Evolutionary conservation across 208 protist species (phyloP).

Genomic region (Trichomonas gallinae): DNA sequence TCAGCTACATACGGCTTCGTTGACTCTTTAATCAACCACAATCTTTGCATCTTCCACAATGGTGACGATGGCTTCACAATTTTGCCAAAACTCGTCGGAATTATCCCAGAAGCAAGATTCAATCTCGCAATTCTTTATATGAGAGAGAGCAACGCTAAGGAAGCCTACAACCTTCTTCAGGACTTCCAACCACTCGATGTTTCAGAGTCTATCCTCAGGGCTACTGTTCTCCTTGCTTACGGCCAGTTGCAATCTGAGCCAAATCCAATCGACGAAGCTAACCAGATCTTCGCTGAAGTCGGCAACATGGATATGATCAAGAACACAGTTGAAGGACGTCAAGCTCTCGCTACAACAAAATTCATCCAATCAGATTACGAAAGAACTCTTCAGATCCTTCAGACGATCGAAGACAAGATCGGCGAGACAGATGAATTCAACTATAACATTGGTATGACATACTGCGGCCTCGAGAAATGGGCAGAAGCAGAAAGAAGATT

Average conservation of each 20-base stretch:
- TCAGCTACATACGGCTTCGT: neutral
- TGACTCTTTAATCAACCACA: neutral
- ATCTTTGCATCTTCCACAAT: neutral
- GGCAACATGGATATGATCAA: neutral
- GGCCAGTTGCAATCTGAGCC: neutral
- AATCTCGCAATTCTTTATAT: neutral
- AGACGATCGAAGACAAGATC: neutral
- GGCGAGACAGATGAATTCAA: neutral
- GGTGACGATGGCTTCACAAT: slow-evolving; percentile 2
- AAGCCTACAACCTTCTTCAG: neutral
- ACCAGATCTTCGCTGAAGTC: neutral
- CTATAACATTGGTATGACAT: neutral
- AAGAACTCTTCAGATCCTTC: neutral
- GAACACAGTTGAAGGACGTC: neutral
- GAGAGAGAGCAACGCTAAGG: neutral
- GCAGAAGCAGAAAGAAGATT: slow-evolving; percentile 6
- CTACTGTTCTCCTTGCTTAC: neutral
- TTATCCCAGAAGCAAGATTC: neutral
- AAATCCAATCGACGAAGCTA: neutral
- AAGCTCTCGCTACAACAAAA: neutral
- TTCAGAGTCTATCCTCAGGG: neutral
- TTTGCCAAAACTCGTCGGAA: neutral
- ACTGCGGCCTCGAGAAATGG: neutral
- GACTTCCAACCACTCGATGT: neutral
- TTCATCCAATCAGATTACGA: neutral